A percentile compares a stretch with the other conserved stretches of the same genome.
Evolutionary conservation across 2,329 filamentous ascomycete genomes (phyloP).

Genomic region (Xylariaceae sp.): DNA sequence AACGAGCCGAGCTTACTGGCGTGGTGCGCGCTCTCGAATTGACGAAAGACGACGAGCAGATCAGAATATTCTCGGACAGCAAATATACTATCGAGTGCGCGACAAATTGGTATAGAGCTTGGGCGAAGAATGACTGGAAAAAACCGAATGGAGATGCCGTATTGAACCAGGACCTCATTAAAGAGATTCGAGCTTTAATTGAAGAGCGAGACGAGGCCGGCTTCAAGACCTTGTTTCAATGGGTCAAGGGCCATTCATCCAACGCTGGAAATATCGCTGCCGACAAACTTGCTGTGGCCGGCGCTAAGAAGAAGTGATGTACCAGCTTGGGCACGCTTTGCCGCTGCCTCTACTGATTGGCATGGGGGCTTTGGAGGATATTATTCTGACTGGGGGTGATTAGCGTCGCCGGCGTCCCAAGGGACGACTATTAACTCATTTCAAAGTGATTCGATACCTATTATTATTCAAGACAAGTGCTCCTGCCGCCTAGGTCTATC

Average conservation of each 20-base stretch:
- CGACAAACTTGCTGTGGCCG: slow-evolving; percentile 76
- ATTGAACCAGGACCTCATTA: slow-evolving; percentile 85
- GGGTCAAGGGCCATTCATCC: slow-evolving; percentile 86
- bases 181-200: slow-evolving; percentile 73
- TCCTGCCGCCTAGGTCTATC: not conserved
- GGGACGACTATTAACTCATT: not conserved
- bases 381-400: not conserved
- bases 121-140: slow-evolving; percentile 79
- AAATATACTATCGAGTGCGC: slow-evolving; percentile 90
- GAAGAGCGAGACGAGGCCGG: slow-evolving; percentile 68
- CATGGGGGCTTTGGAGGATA: not conserved
- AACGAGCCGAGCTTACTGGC: slow-evolving; percentile 92
- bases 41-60: slow-evolving; percentile 68
- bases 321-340: too few species aligned
- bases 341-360: too few species aligned
- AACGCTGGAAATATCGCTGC: slow-evolving; percentile 80
- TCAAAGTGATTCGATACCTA: not conserved
- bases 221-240: slow-evolving; percentile 74
- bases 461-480: not conserved
- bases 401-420: not conserved
- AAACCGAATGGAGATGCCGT: slow-evolving; percentile 73
- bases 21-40: slow-evolving; percentile 83
- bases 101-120: slow-evolving; percentile 80
- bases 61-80: slow-evolving; percentile 87
- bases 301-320: slow-evolving; percentile 50